Evolutionary conservation across 2,329 filamentous ascomycete genomes (phyloP).

Genomic region (Alternaria sp.): DNA sequence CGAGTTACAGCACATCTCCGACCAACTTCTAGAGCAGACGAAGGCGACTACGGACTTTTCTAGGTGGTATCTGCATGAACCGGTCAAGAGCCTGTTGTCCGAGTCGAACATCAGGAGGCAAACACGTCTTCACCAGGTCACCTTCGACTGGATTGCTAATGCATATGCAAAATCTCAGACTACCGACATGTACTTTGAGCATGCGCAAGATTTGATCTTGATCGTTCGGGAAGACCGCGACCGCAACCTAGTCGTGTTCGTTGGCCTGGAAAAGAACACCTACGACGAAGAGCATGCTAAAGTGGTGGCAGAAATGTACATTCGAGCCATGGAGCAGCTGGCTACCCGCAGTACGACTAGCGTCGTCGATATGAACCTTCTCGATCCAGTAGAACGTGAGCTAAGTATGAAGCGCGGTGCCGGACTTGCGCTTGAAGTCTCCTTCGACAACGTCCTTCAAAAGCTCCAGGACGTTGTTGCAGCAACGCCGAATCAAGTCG

Average conservation of each 20-base stretch:
- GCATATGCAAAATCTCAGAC: not conserved
- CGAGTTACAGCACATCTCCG: not conserved
- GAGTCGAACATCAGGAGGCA: not conserved
- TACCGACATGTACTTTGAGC: slow-evolving; percentile 6
- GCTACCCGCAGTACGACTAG: not conserved
- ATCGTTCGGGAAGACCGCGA: not conserved
- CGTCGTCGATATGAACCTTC: not conserved
- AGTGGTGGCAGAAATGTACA: slow-evolving; percentile 3
- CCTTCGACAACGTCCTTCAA: not conserved
- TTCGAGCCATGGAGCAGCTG: not conserved
- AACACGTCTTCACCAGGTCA: slow-evolving; percentile 6
- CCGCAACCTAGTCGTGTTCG: not conserved
- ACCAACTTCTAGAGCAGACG: slow-evolving; percentile 1
- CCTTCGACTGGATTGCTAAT: not conserved
- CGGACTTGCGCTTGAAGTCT: not conserved
- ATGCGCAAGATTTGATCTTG: slow-evolving; percentile 4
- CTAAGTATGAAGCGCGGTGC: not conserved
- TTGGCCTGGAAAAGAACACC: not conserved
- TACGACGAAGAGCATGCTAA: slow-evolving; percentile 3
- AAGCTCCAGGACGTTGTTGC: not conserved
- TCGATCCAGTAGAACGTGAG: not conserved
- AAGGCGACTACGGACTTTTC: not conserved
- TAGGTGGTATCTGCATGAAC: not conserved
- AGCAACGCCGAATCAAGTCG: not conserved
- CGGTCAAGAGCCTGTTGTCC: slow-evolving; percentile 2